Percentiles rank a stretch among this genome's conserved stretches.
These are phyloP conservation scores for Epichloe glyceriae DNA, from an alignment of 2,329 filamentous ascomycete genomes.

Conservation along the genomic window DNA sequence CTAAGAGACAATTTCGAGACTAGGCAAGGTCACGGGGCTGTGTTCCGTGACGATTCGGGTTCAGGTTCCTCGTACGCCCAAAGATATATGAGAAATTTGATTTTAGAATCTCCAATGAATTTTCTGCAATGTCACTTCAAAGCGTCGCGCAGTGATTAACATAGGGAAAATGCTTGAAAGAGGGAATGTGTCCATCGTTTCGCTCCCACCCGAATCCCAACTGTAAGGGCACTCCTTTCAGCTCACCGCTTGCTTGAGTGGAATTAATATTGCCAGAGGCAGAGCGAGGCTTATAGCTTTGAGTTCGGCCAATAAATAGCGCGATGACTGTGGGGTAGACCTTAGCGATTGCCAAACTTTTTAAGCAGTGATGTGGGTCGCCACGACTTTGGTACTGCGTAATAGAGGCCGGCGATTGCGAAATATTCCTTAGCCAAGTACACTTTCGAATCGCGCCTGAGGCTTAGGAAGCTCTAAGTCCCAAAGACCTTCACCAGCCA, in stretches of 20 bases:
- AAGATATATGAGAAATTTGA: neutral
- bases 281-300: neutral
- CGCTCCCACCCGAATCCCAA: too few species aligned
- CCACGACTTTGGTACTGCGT: neutral
- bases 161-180: too few species aligned
- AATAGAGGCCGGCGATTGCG: neutral
- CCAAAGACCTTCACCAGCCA: too few species aligned
- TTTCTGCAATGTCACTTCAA: too few species aligned
- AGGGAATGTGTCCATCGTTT: too few species aligned
- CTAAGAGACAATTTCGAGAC: neutral
- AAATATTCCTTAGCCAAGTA: neutral
- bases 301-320: neutral
- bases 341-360: neutral
- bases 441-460: neutral
- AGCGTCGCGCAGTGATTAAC: too few species aligned
- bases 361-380: neutral
- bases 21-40: neutral
- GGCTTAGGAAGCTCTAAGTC: neutral
- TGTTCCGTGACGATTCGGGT: neutral
- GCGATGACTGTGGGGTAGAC: neutral
- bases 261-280: neutral
- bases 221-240: neutral
- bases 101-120: too few species aligned
- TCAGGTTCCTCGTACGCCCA: neutral
- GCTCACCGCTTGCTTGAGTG: neutral